phyloP scores from a whole-genome alignment of 2,329 filamentous ascomycete species.

The Phialophora tarda region DNA sequence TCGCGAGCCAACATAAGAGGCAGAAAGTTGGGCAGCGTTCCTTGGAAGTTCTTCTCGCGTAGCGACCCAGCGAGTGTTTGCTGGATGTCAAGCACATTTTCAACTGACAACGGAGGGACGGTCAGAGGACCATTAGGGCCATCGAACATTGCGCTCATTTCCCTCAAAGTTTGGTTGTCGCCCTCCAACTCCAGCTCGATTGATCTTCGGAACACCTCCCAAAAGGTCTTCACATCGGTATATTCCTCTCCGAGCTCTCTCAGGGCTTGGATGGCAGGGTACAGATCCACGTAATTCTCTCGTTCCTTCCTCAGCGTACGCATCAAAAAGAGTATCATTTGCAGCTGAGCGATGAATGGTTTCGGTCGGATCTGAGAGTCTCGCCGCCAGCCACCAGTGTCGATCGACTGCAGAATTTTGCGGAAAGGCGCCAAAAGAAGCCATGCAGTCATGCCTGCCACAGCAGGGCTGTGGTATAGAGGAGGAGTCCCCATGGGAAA shows the following conservation, averaged over 20 bases:
- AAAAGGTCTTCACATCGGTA: slow-evolving; percentile 60
- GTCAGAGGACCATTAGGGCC: slow-evolving; percentile 38
- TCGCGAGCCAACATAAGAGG: slow-evolving; percentile 64
- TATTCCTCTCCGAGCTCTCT: slow-evolving; percentile 53
- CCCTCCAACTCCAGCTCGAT: slow-evolving; percentile 59
- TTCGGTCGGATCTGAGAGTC: slow-evolving; percentile 56
- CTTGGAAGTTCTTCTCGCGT: slow-evolving; percentile 20
- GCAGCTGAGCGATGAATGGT: slow-evolving; percentile 58
- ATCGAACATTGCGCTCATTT: slow-evolving; percentile 56
- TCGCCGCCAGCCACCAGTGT: slow-evolving; percentile 54
- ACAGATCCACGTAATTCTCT: slow-evolving; percentile 50
- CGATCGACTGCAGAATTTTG: slow-evolving; percentile 58
- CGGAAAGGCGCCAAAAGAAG: slow-evolving; percentile 66
- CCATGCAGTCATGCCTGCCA: slow-evolving; percentile 64
- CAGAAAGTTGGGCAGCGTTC: slow-evolving; percentile 55
- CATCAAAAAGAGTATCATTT: slow-evolving; percentile 59
- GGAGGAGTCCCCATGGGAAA: slow-evolving; percentile 56
- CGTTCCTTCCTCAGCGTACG: slow-evolving; percentile 50
- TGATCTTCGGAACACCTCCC: slow-evolving; percentile 59
- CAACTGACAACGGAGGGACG: slow-evolving; percentile 46
- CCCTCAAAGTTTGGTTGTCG: slow-evolving; percentile 48
- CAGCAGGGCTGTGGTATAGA: slow-evolving; percentile 54
- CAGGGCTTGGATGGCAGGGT: slow-evolving; percentile 49
- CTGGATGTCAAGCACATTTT: slow-evolving; percentile 46
- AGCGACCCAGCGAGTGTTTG: slow-evolving; percentile 40